Percentiles rank a stretch among this genome's conserved stretches.
Conservation (phyloP, 495 filamentous ascomycete species). For the Tuber aestivum region DNA sequence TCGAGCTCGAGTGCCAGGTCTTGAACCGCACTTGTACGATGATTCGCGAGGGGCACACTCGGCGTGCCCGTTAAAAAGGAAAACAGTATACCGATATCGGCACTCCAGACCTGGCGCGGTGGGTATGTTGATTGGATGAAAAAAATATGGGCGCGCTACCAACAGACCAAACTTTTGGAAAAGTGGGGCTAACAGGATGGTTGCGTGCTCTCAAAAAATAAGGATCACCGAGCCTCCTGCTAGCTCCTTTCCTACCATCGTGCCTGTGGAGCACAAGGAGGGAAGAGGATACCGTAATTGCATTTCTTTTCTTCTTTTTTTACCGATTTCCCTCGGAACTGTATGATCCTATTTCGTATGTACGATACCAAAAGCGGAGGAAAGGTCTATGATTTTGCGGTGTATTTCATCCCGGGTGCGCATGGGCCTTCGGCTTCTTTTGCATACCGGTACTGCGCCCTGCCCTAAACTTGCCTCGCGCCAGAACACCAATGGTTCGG, state of each 20-base stretch:
- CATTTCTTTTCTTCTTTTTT: too few species aligned
- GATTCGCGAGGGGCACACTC: background rate
- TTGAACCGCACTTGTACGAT: background rate
- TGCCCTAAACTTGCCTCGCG: too few species aligned
- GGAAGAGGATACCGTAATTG: too few species aligned
- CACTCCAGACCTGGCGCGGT: background rate
- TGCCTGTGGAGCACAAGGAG: background rate
- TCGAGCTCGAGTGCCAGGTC: background rate
- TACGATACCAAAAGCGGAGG: background rate
- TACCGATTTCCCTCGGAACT: background rate
- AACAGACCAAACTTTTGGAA: background rate
- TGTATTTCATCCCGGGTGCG: background rate
- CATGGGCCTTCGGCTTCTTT: background rate
- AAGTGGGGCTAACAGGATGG: background rate
- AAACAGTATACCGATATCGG: too few species aligned
- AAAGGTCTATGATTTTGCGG: background rate
- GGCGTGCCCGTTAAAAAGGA: conserved; percentile 1
- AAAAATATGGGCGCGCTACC: background rate
- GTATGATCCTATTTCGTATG: background rate
- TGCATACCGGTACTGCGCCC: background rate
- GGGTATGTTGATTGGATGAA: background rate
- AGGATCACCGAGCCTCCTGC: background rate
- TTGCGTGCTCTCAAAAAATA: background rate
- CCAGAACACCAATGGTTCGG: background rate
- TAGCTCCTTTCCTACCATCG: background rate